phyloP scores from a whole-genome alignment of 2,329 filamentous ascomycete species.

The Pseudogymnoascus sp. region DNA sequence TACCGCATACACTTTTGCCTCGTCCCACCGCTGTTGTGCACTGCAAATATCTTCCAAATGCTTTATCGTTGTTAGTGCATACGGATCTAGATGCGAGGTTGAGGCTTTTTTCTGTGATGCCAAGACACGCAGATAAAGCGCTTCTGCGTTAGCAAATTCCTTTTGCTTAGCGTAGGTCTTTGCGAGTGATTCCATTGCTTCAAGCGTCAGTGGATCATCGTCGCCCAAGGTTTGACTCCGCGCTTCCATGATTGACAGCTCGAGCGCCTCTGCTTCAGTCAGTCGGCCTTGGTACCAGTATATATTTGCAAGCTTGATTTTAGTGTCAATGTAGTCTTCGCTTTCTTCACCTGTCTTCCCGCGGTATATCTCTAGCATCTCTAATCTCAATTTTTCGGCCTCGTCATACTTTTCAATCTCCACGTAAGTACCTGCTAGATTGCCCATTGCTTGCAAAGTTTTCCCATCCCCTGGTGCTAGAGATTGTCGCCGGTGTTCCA shows the following conservation, averaged over 20 bases:
- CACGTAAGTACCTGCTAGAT: not conserved
- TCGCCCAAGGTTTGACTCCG: not conserved
- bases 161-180: not conserved
- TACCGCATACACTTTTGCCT: not conserved
- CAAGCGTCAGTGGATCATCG: not conserved
- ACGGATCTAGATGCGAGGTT: not conserved
- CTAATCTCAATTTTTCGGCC: not conserved
- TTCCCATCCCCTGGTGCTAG: not conserved
- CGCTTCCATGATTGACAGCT: not conserved
- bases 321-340: not conserved
- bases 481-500: not conserved
- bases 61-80: not conserved
- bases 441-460: not conserved
- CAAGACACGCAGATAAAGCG: not conserved
- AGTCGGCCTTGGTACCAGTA: not conserved
- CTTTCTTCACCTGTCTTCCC: not conserved
- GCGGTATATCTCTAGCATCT: not conserved
- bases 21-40: not conserved
- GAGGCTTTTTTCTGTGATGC: not conserved
- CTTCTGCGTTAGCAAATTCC: not conserved
- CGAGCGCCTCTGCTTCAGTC: not conserved
- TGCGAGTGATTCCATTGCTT: not conserved
- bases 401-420: not conserved
- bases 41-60: not conserved
- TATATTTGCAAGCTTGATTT: not conserved